Base-by-base conservation (phyloP, 1,284 basidiomycete genomes). In the Heterobasidion irregulare region DNA sequence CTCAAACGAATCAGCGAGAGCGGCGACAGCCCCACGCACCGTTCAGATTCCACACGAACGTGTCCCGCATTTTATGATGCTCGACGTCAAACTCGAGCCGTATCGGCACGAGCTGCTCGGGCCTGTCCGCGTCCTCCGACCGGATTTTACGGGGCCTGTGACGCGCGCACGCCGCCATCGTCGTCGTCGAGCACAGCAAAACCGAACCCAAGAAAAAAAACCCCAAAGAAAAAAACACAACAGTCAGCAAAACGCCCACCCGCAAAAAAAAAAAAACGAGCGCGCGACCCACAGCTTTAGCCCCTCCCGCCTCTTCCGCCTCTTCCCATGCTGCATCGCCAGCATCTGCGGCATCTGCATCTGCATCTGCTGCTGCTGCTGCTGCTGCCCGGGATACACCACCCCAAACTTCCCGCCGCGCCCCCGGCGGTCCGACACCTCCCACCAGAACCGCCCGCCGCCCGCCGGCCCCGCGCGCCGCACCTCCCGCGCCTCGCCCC, bases 31-130 rank as follows among this genome's bases (percentile, higher is more conserved):
- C 4, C 26, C 12, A 72, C 80, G 53, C 57, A 94, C 93, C 93
- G 63, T 90, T 87, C 53, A 95, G 73, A 66, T 99, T 98, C 96
- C 96, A 99, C 38, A 96, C 83, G 70, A 99, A 98, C 0, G 96
- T 95, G 68, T 99, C 96, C 43, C 94, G 84, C 76, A 98, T 84
- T 70, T 89, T 92, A 67, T 90, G 88, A 66, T 92, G 89, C 57
- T 90, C 88, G 54, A 96, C 86, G 63, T 99, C 97, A 64, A 98
- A 86, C 70, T 99, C 97, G 52, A 99, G 75, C 18, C 96, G 84
- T 53, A 99, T 91, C 2, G 96, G 96, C 6, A 99, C 89, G 41
- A 98, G 83, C 63, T 84, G 77, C 66, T 95, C 94, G 8, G 83
- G 77, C 36, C 77, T 72, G 59, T 82, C 77, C 4, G 83, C 82